phyloP scores from a whole-genome alignment of 2,329 filamentous ascomycete genomes.

The Colletotrichum eremochloae region DNA sequence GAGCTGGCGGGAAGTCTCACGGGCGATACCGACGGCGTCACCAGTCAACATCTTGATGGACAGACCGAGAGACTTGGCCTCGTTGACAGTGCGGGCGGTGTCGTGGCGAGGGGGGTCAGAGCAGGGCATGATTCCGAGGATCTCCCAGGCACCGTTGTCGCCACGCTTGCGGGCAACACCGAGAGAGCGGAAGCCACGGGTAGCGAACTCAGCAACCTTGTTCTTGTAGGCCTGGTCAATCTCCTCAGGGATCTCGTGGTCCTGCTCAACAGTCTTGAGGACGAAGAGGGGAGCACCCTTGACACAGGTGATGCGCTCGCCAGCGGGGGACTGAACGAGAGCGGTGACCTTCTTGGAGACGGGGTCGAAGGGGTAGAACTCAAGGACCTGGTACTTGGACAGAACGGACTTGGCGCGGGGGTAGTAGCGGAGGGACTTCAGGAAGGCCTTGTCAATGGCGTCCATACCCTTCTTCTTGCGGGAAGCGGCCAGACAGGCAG shows the following conservation, averaged over 20 bases:
- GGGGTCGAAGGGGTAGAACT: conserved; percentile 91
- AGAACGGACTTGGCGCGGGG: conserved; percentile 85
- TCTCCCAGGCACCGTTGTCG: conserved; percentile 82
- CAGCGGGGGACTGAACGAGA: conserved; percentile 84
- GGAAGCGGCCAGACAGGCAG: conserved; percentile 88
- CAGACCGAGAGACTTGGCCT: conserved; percentile 88
- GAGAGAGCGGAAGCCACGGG: conserved; percentile 93
- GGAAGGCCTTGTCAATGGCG: conserved; percentile 94
- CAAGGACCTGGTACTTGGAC: conserved; percentile 85
- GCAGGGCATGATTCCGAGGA: conserved; percentile 95
- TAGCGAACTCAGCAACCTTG: conserved; percentile 86
- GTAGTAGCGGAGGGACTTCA: conserved; percentile 87
- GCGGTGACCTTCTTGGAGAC: conserved; percentile 94
- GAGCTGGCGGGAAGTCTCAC: conserved; percentile 91
- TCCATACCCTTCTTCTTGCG: conserved; percentile 97
- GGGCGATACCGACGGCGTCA: conserved; percentile 92
- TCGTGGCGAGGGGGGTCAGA: conserved; percentile 92
- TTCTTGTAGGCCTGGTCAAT: conserved; percentile 90
- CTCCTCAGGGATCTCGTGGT: conserved; percentile 81
- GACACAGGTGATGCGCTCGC: conserved; percentile 88
- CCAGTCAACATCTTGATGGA: conserved; percentile 97
- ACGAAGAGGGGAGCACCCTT: conserved; percentile 93
- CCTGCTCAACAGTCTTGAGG: conserved; percentile 87
- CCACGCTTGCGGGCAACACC: conserved; percentile 92
- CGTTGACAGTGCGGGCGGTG: conserved; percentile 89